Conservation (phyloP, 352 stramenopile species). For the Phytophthora quininea region DNA sequence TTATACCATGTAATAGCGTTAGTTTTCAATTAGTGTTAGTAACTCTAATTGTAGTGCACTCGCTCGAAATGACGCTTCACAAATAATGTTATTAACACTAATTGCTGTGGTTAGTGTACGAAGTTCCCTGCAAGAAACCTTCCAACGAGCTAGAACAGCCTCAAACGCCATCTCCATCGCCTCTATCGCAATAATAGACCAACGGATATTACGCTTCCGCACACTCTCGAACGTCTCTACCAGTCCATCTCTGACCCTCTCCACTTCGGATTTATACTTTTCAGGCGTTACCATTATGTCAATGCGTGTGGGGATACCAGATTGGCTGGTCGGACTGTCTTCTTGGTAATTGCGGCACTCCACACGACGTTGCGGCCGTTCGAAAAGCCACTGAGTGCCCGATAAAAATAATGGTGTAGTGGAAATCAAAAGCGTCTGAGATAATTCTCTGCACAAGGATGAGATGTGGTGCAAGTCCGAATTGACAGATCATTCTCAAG, state of each 20-base stretch:
- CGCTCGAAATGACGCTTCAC: background rate
- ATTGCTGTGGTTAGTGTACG: background rate
- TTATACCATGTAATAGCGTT: background rate
- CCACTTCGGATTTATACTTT: too few species aligned
- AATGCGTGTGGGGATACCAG: constrained; percentile 20
- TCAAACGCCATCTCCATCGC: too few species aligned
- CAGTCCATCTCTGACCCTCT: too few species aligned
- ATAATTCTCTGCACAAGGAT: background rate
- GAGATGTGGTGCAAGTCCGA: constrained; percentile 6
- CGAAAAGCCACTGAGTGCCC: background rate
- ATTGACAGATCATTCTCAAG: constrained; percentile 10
- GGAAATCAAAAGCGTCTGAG: background rate
- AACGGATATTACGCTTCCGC: too few species aligned
- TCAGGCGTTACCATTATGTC: constrained; percentile 7
- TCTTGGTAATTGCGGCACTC: constrained; percentile 2
- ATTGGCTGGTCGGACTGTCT: constrained; percentile 6
- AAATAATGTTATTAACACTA: background rate
- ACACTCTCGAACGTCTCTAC: too few species aligned
- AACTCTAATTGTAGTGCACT: background rate
- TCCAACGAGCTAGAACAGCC: too few species aligned
- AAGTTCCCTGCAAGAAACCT: too few species aligned
- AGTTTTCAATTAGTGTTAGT: background rate
- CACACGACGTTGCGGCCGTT: background rate
- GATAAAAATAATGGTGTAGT: constrained; percentile 1
- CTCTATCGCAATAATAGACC: too few species aligned